A percentile compares a stretch with the other conserved stretches of the same genome.
Evolutionary conservation across 2,329 filamentous ascomycete species (phyloP).

Genomic region (Colletotrichum brevisporum): DNA sequence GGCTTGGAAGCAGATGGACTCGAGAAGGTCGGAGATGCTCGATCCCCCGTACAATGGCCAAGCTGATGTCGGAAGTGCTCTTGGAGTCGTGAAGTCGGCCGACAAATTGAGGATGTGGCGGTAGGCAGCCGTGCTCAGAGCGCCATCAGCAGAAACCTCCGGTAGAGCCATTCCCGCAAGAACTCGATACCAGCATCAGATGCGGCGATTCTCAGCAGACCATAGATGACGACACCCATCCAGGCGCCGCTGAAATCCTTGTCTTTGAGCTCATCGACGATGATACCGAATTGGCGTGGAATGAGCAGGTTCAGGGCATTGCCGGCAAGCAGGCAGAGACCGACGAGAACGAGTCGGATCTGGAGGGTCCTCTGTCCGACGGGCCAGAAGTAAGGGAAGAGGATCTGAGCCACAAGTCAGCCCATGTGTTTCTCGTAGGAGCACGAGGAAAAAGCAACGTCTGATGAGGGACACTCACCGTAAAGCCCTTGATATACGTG

Average conservation of each 20-base stretch:
- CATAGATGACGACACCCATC: conserved; percentile 67
- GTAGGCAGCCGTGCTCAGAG: conserved; percentile 68
- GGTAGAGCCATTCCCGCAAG: conserved; percentile 68
- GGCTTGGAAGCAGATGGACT: conserved; percentile 70
- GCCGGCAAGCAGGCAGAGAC: conserved; percentile 76
- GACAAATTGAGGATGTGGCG: conserved; percentile 73
- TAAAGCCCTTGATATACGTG: conserved; percentile 81
- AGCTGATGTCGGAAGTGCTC: conserved; percentile 70
- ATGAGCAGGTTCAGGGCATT: conserved; percentile 83
- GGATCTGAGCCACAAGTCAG: conserved; percentile 62
- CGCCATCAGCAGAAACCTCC: conserved; percentile 69
- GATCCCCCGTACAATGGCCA: conserved; percentile 70
- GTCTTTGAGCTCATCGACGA: conserved; percentile 76
- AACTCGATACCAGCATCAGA: conserved; percentile 70
- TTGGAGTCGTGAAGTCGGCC: conserved; percentile 74
- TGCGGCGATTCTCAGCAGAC: conserved; percentile 63
- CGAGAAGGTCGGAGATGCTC: conserved; percentile 68
- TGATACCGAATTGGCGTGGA: conserved; percentile 84
- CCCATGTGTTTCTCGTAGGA: background rate
- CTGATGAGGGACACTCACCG: conserved; percentile 54
- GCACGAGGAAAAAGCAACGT: background rate
- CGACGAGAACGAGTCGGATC: conserved; percentile 75
- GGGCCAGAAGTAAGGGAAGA: conserved; percentile 86
- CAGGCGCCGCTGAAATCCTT: conserved; percentile 55
- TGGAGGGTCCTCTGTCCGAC: conserved; percentile 76